A percentile compares a stretch with the other conserved stretches of the same genome.
Evolutionary conservation across 257 asterid species (phyloP).

Genomic region (Lithospermum erythrorhizon): DNA sequence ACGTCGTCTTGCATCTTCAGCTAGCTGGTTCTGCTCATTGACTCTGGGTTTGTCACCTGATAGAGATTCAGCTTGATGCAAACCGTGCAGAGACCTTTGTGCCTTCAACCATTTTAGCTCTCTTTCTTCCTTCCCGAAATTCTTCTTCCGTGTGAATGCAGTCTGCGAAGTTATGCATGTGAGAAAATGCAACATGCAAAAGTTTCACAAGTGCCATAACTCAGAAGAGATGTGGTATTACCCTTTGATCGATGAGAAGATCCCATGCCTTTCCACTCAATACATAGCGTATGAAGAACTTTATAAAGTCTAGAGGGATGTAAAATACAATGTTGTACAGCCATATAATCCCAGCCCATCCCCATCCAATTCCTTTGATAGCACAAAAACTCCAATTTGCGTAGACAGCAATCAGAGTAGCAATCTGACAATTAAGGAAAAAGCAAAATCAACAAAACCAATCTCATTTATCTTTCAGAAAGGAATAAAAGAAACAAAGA

Average conservation of each 20-base stretch:
- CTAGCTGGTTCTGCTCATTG: slow-evolving; percentile 50
- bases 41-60: slow-evolving; percentile 21
- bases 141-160: slow-evolving; percentile 59
- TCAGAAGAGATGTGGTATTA: background rate
- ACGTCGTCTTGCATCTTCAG: slow-evolving; percentile 52
- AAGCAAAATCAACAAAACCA: background rate
- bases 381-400: slow-evolving; percentile 63
- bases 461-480: background rate
- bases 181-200: slow-evolving; percentile 1
- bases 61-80: slow-evolving; percentile 39
- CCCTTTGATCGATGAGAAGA: slow-evolving; percentile 15
- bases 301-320: slow-evolving; percentile 68
- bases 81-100: slow-evolving; percentile 61
- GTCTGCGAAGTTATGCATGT: slow-evolving; percentile 2
- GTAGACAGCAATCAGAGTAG: slow-evolving; percentile 54
- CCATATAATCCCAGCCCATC: slow-evolving; percentile 76
- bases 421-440: slow-evolving; percentile 25
- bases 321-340: slow-evolving; percentile 53
- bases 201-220: background rate
- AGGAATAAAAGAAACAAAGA: background rate
- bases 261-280: slow-evolving; percentile 50
- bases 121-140: slow-evolving; percentile 65
- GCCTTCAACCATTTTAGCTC: slow-evolving; percentile 62
- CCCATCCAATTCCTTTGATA: slow-evolving; percentile 67
- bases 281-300: slow-evolving; percentile 41